A percentile compares a stretch with the other conserved stretches of the same genome.
These are phyloP conservation scores for Pycnococcus provasolii DNA, from an alignment of 139 green algal species.

Conservation along the genomic window DNA sequence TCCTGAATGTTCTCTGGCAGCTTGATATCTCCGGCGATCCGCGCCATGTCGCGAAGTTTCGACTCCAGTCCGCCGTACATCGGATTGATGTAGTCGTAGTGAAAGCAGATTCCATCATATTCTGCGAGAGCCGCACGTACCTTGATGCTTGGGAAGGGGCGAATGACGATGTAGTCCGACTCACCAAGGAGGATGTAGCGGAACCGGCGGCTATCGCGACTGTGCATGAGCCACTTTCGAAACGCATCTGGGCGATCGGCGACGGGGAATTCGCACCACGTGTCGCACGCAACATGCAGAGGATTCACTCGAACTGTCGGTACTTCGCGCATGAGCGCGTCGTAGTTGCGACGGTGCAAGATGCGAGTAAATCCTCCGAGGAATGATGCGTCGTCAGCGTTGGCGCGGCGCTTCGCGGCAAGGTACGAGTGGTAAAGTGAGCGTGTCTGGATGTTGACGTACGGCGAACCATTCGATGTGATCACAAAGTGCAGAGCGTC, in stretches of 20 bases:
- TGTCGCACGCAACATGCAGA: conserved; percentile 50
- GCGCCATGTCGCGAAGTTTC: conserved; percentile 38
- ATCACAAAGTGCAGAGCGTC: conserved; percentile 60
- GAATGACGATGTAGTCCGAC: conserved; percentile 15
- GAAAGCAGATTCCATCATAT: neutral
- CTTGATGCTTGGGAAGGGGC: neutral
- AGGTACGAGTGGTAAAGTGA: conserved; percentile 77
- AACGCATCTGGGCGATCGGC: conserved; percentile 70
- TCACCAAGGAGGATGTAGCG: conserved; percentile 10
- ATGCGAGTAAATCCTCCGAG: conserved; percentile 61
- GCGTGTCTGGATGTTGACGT: conserved; percentile 78
- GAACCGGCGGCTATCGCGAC: neutral
- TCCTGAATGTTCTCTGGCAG: conserved; percentile 22
- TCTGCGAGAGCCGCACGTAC: no score
- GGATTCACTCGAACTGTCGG: conserved; percentile 45
- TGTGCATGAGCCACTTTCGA: conserved; percentile 40
- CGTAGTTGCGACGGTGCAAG: conserved; percentile 49
- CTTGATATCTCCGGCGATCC: neutral
- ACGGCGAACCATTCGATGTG: conserved; percentile 71
- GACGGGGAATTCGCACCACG: conserved; percentile 78
- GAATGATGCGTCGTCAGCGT: no score
- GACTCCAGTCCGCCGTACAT: conserved; percentile 3
- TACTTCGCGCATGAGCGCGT: conserved; percentile 15
- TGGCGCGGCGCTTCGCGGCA: no score
- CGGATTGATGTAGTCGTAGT: conserved; percentile 7